Base-by-base conservation (phyloP, 139 green algal species). In the Coccomyxa sp. region DNA sequence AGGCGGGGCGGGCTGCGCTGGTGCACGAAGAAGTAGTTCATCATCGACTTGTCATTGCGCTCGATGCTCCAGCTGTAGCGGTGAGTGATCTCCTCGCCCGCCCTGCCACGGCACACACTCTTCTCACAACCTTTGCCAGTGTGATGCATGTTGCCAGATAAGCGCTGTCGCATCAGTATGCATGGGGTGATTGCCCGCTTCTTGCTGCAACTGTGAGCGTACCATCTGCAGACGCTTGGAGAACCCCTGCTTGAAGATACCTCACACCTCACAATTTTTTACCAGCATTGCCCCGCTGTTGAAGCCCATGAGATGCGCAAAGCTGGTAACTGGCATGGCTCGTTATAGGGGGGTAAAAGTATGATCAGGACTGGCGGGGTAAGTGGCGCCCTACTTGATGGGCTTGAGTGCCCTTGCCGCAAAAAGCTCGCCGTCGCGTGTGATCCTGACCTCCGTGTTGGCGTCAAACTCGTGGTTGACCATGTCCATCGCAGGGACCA, bases 11-110 rank as follows among this genome's bases (percentile, higher is more conserved):
- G 64, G 64, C 35, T 29, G 2, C 18, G 27, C 29, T 34, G 24
- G 24, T 71, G 64, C 29, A 71, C n/a, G 7, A 71, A 71, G 64
- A 71, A 71, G 7, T 71, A 71, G 64, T 71, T 34, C 24, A 36
- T 10, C n/a, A 71, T 22, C 64, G 64, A 22, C 64, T 38, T 36
- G 64, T 71, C 64, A 10, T 34, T 34, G 29, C 64, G 64, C 64
- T 38, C 29, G 6, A 71, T 71, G 64, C 6, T 29, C 64, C 64
- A 71, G n/a, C n/a, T 71, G n/a, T 71, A 71, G 24, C 64, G 33
- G 64, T 71, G n/a, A 29, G n/a, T 34, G 24, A 71, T 29, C 64
- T 71, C 29, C 64, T 71, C 64, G 64, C 64, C 64, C 10, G 2
- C 24, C 50, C 50, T 64, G 50, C 27, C 50, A 64, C 50, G 27